Percentiles rank a stretch among this genome's conserved stretches.
Evolutionary conservation across 1,284 basidiomycete species (phyloP).

Genomic region (Marasmius oreades): DNA sequence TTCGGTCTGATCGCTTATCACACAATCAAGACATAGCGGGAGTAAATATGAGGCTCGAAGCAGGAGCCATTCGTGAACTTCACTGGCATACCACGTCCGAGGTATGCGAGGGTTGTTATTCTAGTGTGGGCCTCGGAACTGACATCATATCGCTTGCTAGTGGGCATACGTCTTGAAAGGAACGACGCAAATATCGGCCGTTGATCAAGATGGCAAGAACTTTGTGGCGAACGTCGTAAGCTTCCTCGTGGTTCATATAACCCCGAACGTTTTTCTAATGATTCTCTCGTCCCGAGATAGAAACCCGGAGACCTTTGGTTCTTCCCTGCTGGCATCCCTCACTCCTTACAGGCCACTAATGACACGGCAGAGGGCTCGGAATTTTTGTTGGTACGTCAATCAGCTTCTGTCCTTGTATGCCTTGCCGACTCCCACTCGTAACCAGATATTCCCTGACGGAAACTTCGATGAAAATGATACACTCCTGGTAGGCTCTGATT

Average conservation of each 20-base stretch:
- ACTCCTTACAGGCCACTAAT: slow-evolving; percentile 60
- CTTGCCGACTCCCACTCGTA: neutral
- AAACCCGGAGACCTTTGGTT: slow-evolving; percentile 52
- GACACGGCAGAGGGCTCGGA: slow-evolving; percentile 58
- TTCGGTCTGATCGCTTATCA: neutral
- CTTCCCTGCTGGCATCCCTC: slow-evolving; percentile 67
- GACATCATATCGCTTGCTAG: slow-evolving; percentile 25
- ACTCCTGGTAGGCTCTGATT: slow-evolving; percentile 45
- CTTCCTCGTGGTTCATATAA: slow-evolving; percentile 3
- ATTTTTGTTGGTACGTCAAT: slow-evolving; percentile 56
- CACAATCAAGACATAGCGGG: slow-evolving; percentile 53
- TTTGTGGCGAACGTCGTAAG: slow-evolving; percentile 53
- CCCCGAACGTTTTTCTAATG: neutral
- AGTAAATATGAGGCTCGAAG: slow-evolving; percentile 67
- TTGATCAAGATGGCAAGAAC: slow-evolving; percentile 60
- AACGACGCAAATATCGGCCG: slow-evolving; percentile 54
- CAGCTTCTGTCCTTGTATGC: slow-evolving; percentile 1
- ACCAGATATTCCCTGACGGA: slow-evolving; percentile 61
- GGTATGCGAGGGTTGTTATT: slow-evolving; percentile 30
- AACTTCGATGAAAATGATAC: slow-evolving; percentile 66
- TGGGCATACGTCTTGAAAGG: slow-evolving; percentile 73
- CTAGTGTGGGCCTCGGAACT: neutral
- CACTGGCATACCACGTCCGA: slow-evolving; percentile 74
- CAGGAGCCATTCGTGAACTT: slow-evolving; percentile 64
- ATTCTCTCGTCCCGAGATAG: slow-evolving; percentile 20